phyloP scores from a whole-genome alignment of 2,329 filamentous ascomycete genomes.

The Ascochyta fabae region DNA sequence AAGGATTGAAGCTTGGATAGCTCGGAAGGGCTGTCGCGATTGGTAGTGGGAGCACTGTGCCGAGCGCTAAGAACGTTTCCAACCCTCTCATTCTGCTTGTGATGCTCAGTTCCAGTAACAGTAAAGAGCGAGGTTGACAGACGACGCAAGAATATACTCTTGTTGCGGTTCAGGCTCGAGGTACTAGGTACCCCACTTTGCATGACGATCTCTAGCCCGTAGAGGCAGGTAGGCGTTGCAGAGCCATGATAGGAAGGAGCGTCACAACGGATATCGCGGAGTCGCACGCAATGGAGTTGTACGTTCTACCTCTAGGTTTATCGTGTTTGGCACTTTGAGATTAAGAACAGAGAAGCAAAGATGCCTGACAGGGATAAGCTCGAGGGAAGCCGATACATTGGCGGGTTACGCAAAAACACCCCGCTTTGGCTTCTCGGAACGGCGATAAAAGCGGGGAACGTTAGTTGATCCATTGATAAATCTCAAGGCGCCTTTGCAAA shows the following conservation, averaged over 20 bases:
- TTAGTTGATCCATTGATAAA: too few relatives aligned
- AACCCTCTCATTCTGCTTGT: not conserved
- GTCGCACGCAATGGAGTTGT: not conserved
- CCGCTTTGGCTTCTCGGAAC: too few relatives aligned
- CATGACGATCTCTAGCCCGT: conserved; percentile 7
- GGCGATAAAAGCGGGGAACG: too few relatives aligned
- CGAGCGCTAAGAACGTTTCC: not conserved
- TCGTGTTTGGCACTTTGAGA: too few relatives aligned
- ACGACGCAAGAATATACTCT: too few relatives aligned
- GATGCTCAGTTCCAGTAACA: not conserved
- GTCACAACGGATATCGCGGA: not conserved
- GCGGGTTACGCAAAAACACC: too few relatives aligned
- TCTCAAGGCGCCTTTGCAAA: too few relatives aligned
- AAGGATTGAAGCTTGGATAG: not conserved
- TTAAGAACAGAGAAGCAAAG: too few relatives aligned
- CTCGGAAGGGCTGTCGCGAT: not conserved
- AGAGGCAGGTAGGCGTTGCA: conserved; percentile 6
- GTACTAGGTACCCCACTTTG: conserved; percentile 7
- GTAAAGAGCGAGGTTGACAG: too few relatives aligned
- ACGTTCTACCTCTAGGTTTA: too few relatives aligned
- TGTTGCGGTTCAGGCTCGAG: not conserved
- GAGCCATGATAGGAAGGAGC: not conserved
- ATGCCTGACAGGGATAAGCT: too few relatives aligned
- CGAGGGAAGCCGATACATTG: too few relatives aligned
- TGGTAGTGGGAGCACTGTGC: not conserved